Evolutionary conservation across 495 filamentous ascomycete species (phyloP), one percentile per base, ranked within the genome.

Genomic region (Daldinia loculata): DNA sequence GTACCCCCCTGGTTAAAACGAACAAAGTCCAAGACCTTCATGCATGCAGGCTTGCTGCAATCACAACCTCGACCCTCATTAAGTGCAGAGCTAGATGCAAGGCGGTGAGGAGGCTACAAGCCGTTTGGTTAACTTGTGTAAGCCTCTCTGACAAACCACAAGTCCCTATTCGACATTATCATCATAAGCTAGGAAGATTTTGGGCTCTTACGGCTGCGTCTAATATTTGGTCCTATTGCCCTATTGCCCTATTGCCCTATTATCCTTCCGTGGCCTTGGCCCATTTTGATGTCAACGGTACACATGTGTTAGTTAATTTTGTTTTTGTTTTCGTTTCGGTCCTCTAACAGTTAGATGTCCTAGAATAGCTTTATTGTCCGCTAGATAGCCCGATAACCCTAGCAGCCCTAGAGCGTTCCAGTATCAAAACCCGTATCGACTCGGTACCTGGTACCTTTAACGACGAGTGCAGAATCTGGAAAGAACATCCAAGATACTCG

Each of bases 31-130:
- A 68, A 68, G 70, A 65, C 70, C 56, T 67, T 70, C 41, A 74
- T 74, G 71, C 71, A 74, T 74, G 71, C 71, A 74, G 61, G 56
- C 24, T 17, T 15, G 57, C 66, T 67, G 57, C 67, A 66, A 70
- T 74, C 71, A 74, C 71, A 74, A 70, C 65, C 71, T 66, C 62
- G 62, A 74, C 52, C 67, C 52, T 70, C 67, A 63, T 38, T 52
- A 43, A 70, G 63, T 34, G 61, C 53, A 74, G 62, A 74, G 71
- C 67, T 74, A 74, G 66, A 74, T 70, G 71, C 71, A 74, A 74
- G 71, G 71, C 71, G 71, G 71, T 74, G 71, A 74, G 67, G 69
- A 74, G 71, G 71, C 71, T 74, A 74, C 67, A 70, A 74, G 71
- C 71, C 71, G 71, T 74, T 74, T 74, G 71, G 71, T 53, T 67